Evolutionary conservation across 2,329 filamentous ascomycete species (phyloP), one percentile per base, ranked within the genome.

Genomic region (Penicillium psychrosexuale): DNA sequence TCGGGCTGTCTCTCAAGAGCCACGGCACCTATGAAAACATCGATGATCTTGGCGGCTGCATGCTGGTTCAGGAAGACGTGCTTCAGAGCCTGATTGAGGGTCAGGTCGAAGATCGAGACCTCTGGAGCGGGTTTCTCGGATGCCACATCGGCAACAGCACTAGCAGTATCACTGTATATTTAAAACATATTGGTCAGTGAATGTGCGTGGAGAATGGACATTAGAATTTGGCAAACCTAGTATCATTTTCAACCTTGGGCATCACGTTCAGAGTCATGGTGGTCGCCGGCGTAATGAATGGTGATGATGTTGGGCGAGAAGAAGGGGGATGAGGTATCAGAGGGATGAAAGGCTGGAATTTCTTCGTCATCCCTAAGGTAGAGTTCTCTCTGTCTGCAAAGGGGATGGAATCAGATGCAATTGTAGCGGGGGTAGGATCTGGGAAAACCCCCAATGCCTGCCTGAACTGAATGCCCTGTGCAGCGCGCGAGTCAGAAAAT

Each of bases 61-160:
- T 3, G 3, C 9, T 38, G 22, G 0, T 50, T 17, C 8, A 56
- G 36, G 7, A 56, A 42, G 5, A 50, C n/a, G 6, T 52, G 47
- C 2, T 46, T 24, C 8, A 57, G 24, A 7, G 51, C 44, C 1
- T 39, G 13, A 12, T 44, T 24, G 17, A 59, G 8, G 6, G 19
- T 48, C 31, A 57, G 33, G 12, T 51, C 43, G 6, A 57, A 48
- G 13, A 51, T 44, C 13, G 47, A 51, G 19, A 24, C 17, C 7
- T 40, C 34, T 17, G 30, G 5, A 13, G 3, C 3, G 3, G 24
- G 11, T 27, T 36, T 17, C 38, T 44, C 30, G 9, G 30, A 1
- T 11, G 19, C 3, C 11, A 33, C 11, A 8, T 27, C 19, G 8
- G 28, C 2, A 8, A 36, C 4, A 4, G 7, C 1, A 30, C 22